Evolutionary conservation across 2,329 filamentous ascomycete species (phyloP), one percentile per base, ranked within the genome.

Genomic region (Leptographium galeiforme): DNA sequence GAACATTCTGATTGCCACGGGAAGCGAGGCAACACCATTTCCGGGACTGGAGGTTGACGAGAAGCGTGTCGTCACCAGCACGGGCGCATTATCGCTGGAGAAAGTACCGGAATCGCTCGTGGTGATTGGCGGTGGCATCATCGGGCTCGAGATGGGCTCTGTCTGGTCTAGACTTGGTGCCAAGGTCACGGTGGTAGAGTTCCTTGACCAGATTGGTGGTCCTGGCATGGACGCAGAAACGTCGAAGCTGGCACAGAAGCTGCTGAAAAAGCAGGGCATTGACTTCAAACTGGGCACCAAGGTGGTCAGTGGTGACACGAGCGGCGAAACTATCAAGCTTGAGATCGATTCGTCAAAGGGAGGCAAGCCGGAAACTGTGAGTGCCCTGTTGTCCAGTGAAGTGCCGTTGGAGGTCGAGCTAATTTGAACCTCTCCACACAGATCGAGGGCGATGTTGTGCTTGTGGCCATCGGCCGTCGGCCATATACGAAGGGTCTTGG

Each of bases 271-370:
- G 79, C 93, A 98, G 76, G 93, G 91, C 57, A 85, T 98, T 68
- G 93, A 95, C 66, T 98, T 98, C 80, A 96, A 95, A 82, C 82
- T 94, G 62, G 85, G 87, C 76, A 97, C 93, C 65, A 98, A 98
- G 81, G 93, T 98, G 59, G 72, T 84, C 59, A 80, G 82, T 62
- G 93, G 93, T 61, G 90, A 97, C 66, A 83, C 81, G 64, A 83
- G 77, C 62, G 85, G 85, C 57, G 82, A 89, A 57, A 81, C 77
- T 61, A 75, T 98, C 64, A 87, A 85, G 72, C 79, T 98, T 57
- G 82, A 87, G 61, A 76, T 95, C 57, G 93, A 98, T 71, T 81
- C 90, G 63, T 85, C 93, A 58, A 97, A 97, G 78, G 93, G 93
- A 63, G 93, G 93, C 68, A 98, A 97, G 79, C 76, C 85, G 61